These are phyloP conservation scores for Hanseniaspora taiwanica DNA, from an alignment of 805 yeast species.

Conservation along the genomic window DNA sequence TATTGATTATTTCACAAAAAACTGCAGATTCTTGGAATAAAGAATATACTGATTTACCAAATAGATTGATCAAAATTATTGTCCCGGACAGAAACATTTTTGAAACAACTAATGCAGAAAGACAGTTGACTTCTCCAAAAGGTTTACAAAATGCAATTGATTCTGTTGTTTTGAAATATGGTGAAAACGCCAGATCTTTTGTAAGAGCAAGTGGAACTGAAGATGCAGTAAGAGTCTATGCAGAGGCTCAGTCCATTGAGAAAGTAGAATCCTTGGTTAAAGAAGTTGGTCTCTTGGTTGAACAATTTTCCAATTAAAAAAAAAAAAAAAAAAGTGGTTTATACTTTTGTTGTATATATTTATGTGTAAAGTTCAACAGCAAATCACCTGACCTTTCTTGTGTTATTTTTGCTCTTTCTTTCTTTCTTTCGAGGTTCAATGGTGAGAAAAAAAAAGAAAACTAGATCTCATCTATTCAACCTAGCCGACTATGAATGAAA, in stretches of 20 bases:
- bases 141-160: constrained; percentile 73
- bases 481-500: too few species aligned
- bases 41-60: constrained; percentile 77
- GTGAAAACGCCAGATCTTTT: constrained; percentile 46
- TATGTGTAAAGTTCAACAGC: background rate
- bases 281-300: constrained; percentile 29
- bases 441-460: too few species aligned
- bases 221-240: constrained; percentile 91
- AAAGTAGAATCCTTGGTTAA: constrained; percentile 36
- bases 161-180: constrained; percentile 38
- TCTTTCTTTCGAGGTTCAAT: background rate
- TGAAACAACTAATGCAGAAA: constrained; percentile 82
- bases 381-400: too few species aligned
- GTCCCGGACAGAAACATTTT: constrained; percentile 74
- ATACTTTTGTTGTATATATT: background rate
- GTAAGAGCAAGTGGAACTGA: constrained; percentile 97
- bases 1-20: constrained; percentile 42
- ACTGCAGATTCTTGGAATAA: constrained; percentile 61
- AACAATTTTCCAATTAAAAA: background rate
- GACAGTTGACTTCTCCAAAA: constrained; percentile 59
- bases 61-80: constrained; percentile 62
- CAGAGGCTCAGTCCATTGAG: constrained; percentile 56
- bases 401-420: too few species aligned
- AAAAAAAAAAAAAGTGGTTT: background rate
- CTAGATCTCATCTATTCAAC: too few species aligned